Conservation (phyloP, 192 early-diverging fungal species). For the Martensiomyces pterosporus region DNA sequence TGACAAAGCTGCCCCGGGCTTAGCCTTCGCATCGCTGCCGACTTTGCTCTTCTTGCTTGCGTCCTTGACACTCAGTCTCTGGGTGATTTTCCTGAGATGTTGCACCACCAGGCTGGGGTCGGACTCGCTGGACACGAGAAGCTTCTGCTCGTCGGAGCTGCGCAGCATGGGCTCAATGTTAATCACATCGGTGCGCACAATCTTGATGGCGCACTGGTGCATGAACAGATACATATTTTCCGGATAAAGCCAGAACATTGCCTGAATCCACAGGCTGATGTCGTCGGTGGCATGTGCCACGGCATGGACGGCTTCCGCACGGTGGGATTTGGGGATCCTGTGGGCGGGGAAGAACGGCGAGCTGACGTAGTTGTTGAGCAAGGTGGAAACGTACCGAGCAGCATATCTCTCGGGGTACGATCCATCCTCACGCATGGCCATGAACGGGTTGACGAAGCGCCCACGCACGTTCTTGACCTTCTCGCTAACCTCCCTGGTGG, state of each 20-base stretch:
- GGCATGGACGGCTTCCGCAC: constrained; percentile 1
- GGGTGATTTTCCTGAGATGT: too few relatives aligned
- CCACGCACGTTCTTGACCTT: constrained; percentile 46
- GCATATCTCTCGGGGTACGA: constrained; percentile 24
- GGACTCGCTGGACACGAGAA: too few relatives aligned
- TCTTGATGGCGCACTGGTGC: constrained; percentile 28
- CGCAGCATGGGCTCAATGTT: background rate
- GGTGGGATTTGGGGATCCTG: background rate
- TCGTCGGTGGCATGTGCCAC: constrained; percentile 30
- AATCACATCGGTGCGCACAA: constrained; percentile 8
- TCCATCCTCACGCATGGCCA: constrained; percentile 29
- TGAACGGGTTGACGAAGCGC: constrained; percentile 38
- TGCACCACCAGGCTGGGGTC: too few relatives aligned
- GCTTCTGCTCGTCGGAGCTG: constrained; percentile 1
- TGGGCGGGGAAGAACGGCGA: constrained; percentile 31
- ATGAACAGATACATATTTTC: constrained; percentile 37
- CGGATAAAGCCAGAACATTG: constrained; percentile 43
- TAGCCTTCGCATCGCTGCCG: too few relatives aligned
- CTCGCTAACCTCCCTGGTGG: constrained; percentile 45
- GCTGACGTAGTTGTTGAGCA: constrained; percentile 18
- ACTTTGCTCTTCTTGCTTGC: too few relatives aligned
- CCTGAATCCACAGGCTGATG: constrained; percentile 40
- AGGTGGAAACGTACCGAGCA: constrained; percentile 31
- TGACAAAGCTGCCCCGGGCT: too few relatives aligned
- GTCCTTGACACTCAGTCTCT: too few relatives aligned